phyloP scores from a whole-genome alignment of 2,329 filamentous ascomycete species.

The Lecanosticta acicola region DNA sequence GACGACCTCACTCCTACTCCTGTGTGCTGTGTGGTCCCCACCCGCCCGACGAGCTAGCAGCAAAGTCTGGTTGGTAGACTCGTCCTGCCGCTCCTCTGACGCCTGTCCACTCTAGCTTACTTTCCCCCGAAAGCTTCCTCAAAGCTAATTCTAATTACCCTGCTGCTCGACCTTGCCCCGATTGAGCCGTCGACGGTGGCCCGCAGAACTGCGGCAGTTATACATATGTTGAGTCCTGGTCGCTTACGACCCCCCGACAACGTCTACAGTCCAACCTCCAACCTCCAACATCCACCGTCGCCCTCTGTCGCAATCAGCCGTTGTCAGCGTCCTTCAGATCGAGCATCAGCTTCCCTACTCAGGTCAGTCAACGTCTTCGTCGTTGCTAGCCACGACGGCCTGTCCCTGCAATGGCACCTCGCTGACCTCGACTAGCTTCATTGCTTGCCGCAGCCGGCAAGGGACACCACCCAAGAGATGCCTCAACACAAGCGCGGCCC shows the following conservation, averaged over 20 bases:
- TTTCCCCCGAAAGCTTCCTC: slow-evolving; percentile 11
- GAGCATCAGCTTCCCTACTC: slow-evolving; percentile 2
- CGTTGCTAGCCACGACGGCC: slow-evolving; percentile 1
- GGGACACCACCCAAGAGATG: slow-evolving; percentile 28
- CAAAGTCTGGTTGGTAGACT: no score
- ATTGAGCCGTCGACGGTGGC: slow-evolving; percentile 10
- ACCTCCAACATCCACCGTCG: slow-evolving; percentile 8
- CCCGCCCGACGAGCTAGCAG: slow-evolving; percentile 2
- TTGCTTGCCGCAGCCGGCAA: neutral
- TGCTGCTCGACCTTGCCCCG: slow-evolving; percentile 11
- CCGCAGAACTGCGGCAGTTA: slow-evolving; percentile 9
- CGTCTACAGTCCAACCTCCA: slow-evolving; percentile 11
- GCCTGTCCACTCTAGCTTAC: slow-evolving; percentile 6
- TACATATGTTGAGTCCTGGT: slow-evolving; percentile 16
- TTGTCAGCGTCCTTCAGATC: no score
- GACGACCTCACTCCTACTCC: no score
- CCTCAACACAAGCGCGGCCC: slow-evolving; percentile 66
- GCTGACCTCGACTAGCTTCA: slow-evolving; percentile 13
- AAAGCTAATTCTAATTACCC: slow-evolving; percentile 17
- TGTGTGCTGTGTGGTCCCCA: no score
- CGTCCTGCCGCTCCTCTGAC: slow-evolving; percentile 3
- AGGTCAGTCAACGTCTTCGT: slow-evolving; percentile 14
- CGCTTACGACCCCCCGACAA: slow-evolving; percentile 6
- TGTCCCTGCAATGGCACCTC: slow-evolving; percentile 1
- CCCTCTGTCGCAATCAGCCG: slow-evolving; percentile 17